Evolutionary conservation across 306 rosid species (phyloP).

Genomic region (Trichosanthes cucumerina): DNA sequence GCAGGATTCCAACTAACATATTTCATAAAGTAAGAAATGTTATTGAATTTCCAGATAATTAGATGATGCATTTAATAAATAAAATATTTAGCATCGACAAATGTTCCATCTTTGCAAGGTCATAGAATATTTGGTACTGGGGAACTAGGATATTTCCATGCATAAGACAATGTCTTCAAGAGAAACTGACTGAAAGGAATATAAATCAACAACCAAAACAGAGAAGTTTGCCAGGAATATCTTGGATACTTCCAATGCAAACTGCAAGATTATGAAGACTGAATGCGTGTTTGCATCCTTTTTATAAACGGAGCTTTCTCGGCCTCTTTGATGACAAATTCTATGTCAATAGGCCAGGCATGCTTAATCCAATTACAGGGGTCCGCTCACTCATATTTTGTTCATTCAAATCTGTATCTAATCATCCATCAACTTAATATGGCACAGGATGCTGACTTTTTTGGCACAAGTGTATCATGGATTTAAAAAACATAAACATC

Average conservation of each 20-base stretch:
- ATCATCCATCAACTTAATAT: not conserved
- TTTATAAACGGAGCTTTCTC: not conserved
- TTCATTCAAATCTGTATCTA: not conserved
- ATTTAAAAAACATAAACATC: not conserved
- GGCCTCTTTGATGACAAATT: not conserved
- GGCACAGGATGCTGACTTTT: not conserved
- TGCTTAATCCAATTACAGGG: not conserved
- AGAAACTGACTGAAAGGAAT: not conserved
- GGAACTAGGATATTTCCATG: not conserved
- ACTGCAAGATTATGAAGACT: not conserved
- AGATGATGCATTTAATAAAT: not conserved
- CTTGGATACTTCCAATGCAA: not conserved
- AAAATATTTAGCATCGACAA: not conserved
- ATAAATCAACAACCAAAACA: not conserved
- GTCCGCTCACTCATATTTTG: not conserved
- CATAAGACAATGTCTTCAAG: not conserved
- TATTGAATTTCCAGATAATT: not conserved
- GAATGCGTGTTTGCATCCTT: not conserved
- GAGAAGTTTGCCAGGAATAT: not conserved
- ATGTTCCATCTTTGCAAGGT: not conserved
- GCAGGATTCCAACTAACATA: conserved; percentile 85
- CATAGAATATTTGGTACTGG: not conserved
- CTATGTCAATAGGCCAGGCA: not conserved
- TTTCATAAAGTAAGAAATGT: conserved; percentile 18
- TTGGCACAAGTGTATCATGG: not conserved